Conservation (phyloP, 441 rosid genomes). For the Erodium moschatum region DNA sequence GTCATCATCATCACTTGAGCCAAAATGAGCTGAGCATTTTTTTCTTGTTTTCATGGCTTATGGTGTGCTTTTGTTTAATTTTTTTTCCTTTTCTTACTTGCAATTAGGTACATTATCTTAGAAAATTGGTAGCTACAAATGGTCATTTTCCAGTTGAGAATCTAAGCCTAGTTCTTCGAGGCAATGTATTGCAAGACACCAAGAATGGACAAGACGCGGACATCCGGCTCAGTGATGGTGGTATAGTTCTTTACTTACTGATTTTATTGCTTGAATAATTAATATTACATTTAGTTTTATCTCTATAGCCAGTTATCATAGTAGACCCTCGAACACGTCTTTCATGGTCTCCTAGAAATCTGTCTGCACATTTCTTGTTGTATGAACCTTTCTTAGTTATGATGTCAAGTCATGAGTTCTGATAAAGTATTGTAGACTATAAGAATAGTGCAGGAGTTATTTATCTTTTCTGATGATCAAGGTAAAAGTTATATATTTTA, state of each 20-base stretch:
- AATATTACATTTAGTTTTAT: background rate
- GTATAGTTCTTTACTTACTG: constrained; percentile 21
- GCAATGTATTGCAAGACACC: constrained; percentile 50
- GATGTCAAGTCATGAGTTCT: background rate
- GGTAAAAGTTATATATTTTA: background rate
- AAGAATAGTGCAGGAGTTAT: background rate
- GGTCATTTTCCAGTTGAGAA: constrained; percentile 41
- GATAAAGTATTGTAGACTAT: background rate
- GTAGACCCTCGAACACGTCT: background rate
- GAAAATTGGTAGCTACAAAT: constrained; percentile 49
- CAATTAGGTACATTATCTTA: constrained; percentile 54
- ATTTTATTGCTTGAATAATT: background rate
- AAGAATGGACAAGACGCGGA: constrained; percentile 48
- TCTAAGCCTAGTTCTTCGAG: constrained; percentile 63
- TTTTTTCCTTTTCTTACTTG: constrained; percentile 5
- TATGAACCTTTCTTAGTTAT: background rate
- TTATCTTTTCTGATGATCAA: too few relatives aligned
- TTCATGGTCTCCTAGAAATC: constrained; percentile 3
- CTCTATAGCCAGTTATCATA: background rate
- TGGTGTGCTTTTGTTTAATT: constrained; percentile 12
- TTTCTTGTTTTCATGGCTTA: background rate
- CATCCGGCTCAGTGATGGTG: constrained; percentile 41
- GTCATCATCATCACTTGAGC: background rate
- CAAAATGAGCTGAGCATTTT: background rate
- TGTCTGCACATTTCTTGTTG: background rate